Conservation (phyloP, 164 flowering plant species). For the Nymphaea thermarum region DNA sequence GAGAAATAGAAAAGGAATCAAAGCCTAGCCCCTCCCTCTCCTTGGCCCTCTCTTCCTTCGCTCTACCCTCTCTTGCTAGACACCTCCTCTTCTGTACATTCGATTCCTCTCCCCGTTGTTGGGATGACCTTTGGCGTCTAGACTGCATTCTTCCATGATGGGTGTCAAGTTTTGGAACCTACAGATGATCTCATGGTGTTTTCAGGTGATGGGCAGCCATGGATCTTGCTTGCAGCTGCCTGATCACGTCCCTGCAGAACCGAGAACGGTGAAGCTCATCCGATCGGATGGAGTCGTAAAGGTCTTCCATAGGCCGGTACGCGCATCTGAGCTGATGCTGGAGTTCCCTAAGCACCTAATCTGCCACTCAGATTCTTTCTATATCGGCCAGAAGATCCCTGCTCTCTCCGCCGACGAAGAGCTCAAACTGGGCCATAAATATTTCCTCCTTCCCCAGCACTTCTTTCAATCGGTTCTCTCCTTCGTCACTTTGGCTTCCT, state of each 20-base stretch:
- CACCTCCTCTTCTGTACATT: no score
- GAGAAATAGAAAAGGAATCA: neutral
- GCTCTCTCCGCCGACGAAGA: constrained; percentile 32
- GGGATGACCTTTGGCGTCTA: neutral
- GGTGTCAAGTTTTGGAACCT: constrained; percentile 13
- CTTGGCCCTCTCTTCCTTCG: neutral
- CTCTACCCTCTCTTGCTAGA: neutral
- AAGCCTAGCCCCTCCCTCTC: neutral
- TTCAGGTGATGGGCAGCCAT: constrained; percentile 15
- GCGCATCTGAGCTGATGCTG: constrained; percentile 37
- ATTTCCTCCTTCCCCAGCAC: constrained; percentile 50
- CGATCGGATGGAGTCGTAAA: constrained; percentile 36
- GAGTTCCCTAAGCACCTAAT: constrained; percentile 49
- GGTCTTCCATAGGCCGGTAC: constrained; percentile 39
- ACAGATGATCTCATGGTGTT: constrained; percentile 19
- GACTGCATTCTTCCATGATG: neutral
- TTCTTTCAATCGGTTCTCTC: constrained; percentile 50
- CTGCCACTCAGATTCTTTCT: constrained; percentile 51
- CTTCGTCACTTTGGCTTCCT: constrained; percentile 44
- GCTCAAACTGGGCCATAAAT: constrained; percentile 52
- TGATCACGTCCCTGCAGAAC: neutral
- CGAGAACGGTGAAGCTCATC: constrained; percentile 30
- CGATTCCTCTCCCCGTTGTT: neutral
- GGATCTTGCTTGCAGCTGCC: constrained; percentile 14
- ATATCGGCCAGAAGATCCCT: constrained; percentile 58